Evolutionary conservation across 768 basidiomycete genomes (phyloP).

Genomic region (Paxillus ammoniavirescens): DNA sequence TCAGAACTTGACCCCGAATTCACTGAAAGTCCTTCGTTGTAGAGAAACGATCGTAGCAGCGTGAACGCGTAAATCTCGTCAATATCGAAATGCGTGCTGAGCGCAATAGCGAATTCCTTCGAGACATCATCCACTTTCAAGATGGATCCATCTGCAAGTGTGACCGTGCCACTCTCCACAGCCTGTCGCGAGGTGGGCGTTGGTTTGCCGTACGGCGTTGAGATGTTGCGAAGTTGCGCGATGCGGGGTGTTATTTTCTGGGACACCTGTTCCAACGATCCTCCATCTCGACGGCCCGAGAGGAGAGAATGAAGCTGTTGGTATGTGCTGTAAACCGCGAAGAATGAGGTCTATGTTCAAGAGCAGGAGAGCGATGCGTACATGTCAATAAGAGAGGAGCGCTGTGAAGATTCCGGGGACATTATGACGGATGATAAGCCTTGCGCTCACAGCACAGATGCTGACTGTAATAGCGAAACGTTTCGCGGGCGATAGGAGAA

Average conservation of each 20-base stretch:
- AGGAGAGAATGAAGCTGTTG: conserved; percentile 60
- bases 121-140: conserved; percentile 65
- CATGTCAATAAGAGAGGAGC: conserved; percentile 74
- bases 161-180: conserved; percentile 66
- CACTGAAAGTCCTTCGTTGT: conserved; percentile 70
- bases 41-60: conserved; percentile 73
- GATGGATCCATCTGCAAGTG: conserved; percentile 62
- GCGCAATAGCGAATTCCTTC: conserved; percentile 66
- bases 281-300: conserved; percentile 57
- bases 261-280: conserved; percentile 55
- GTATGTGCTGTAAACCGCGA: conserved; percentile 49
- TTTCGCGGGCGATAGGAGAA: too few relatives aligned
- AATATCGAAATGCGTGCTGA: conserved; percentile 71
- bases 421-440: conserved; percentile 24
- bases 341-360: background rate
- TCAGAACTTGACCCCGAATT: conserved; percentile 44
- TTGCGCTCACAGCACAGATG: background rate
- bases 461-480: too few relatives aligned
- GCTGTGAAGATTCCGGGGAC: conserved; percentile 49
- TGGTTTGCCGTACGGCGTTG: conserved; percentile 69
- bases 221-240: conserved; percentile 52
- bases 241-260: conserved; percentile 59
- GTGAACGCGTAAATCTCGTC: conserved; percentile 80
- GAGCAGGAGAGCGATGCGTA: conserved; percentile 21
- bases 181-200: conserved; percentile 63